Evolutionary conservation across 306 rosid genomes (phyloP), one percentile per base, ranked within the genome.

Genomic region (Trifolium fragiferum): DNA sequence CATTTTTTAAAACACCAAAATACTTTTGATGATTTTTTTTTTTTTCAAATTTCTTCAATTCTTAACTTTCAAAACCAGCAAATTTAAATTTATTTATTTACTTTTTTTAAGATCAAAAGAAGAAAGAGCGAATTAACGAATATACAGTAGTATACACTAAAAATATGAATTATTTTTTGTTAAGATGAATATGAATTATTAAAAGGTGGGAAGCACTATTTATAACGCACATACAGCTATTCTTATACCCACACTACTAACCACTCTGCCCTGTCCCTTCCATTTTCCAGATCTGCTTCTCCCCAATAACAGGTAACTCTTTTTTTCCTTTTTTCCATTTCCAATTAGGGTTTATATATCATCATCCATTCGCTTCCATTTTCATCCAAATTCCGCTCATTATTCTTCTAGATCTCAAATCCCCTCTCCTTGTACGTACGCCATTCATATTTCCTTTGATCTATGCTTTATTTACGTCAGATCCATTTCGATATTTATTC

Each of bases 281-380:
- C 68, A 18, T 65, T 69, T 71, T 44, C 63, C 80, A 84, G 83
- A 81, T 81, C 88, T 81, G 81, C 51, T 84, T 43, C 67, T 80
- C 38, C 57, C 38, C 57, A 70, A 37, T 63, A 58, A 37, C 63
- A 65, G 87, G 87, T 83, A 79, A 46, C 38, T 61, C 43, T 59
- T 66, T 33, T 53, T 15, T 55, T 2, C 15, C 30, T 3, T 32
- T 66, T 30, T 65, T 43, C 57, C 37, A 19, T 18, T 21, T 49
- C 18, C 11, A 7, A 41, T 75, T 70, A 74, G 78, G 81, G 72
- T 74, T 78, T 61, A 30, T 66, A 7, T 25, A 8, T 54, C 54
- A 2, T 27, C 54, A 2, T 27, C 21, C 19, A 44, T 53, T 18
- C 0, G 7, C 73, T 51, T 53, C 70, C 40, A 51, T 50, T 75